Evolutionary conservation across 345 rosid genomes (phyloP).

Genomic region (Camelina laxa): DNA sequence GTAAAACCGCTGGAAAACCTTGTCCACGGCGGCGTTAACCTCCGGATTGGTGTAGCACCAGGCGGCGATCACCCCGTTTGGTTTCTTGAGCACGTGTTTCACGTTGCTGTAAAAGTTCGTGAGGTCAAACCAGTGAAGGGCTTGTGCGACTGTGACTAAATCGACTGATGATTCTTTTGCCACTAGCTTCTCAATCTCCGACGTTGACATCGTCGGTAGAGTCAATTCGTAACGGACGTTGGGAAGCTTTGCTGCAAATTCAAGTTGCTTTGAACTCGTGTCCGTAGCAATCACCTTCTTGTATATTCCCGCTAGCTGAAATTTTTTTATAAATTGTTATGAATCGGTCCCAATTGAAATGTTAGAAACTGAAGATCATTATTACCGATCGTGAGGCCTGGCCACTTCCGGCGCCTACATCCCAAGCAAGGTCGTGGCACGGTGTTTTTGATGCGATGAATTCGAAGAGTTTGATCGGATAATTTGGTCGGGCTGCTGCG

Average conservation of each 20-base stretch:
- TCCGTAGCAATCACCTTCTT: conserved; percentile 76
- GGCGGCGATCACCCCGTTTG: conserved; percentile 72
- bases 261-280: conserved; percentile 77
- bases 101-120: conserved; percentile 62
- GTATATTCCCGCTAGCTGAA: conserved; percentile 72
- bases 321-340: no score
- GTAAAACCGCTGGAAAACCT: conserved; percentile 59
- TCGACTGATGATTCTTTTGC: conserved; percentile 57
- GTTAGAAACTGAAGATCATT: no score
- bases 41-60: conserved; percentile 87
- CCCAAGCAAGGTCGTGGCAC: conserved; percentile 78
- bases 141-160: conserved; percentile 74
- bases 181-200: conserved; percentile 51
- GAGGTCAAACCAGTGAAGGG: conserved; percentile 81
- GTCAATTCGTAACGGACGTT: conserved; percentile 66
- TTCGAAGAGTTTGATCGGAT: conserved; percentile 66
- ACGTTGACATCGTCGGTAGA: conserved; percentile 53
- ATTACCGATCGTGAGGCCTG: conserved; percentile 81
- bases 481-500: conserved; percentile 63
- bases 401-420: conserved; percentile 87
- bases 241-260: conserved; percentile 59
- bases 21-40: conserved; percentile 57
- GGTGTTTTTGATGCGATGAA: conserved; percentile 79
- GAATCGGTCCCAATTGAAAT: neutral
- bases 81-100: conserved; percentile 70